These are phyloP conservation scores for Polysphondylium violaceum DNA, from an alignment of 78 protist genomes.

Conservation along the genomic window DNA sequence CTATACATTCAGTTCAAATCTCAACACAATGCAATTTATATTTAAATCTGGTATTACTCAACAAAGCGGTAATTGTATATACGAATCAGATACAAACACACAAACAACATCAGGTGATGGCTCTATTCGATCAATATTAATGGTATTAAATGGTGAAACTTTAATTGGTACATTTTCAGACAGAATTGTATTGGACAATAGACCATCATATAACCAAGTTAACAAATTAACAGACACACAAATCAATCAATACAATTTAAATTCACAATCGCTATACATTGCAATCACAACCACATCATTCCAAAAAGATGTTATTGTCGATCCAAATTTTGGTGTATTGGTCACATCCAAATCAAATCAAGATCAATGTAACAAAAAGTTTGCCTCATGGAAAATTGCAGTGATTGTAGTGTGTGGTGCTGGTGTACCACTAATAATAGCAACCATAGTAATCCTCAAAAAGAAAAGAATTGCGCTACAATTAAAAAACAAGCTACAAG, in stretches of 20 bases:
- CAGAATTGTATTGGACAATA: constrained; percentile 19
- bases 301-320: neutral
- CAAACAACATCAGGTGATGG: neutral
- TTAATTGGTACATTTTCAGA: constrained; percentile 42
- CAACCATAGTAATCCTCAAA: too few relatives aligned
- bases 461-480: too few relatives aligned
- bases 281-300: neutral
- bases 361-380: neutral
- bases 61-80: neutral
- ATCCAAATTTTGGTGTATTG: constrained; percentile 36
- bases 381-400: constrained; percentile 49
- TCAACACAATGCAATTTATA: neutral
- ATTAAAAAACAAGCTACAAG: too few relatives aligned
- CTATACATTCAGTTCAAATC: neutral
- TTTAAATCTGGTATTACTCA: neutral
- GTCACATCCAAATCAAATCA: neutral
- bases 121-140: neutral
- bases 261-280: too few relatives aligned
- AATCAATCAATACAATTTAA: too few relatives aligned
- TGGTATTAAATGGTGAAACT: neutral
- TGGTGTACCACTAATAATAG: constrained; percentile 2
- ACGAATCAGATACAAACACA: too few relatives aligned
- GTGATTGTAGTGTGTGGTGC: constrained; percentile 34
- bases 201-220: too few relatives aligned
- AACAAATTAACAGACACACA: too few relatives aligned